Base-by-base conservation (phyloP, 345 rosid genomes). In the Eucalyptus erythrocorys region DNA sequence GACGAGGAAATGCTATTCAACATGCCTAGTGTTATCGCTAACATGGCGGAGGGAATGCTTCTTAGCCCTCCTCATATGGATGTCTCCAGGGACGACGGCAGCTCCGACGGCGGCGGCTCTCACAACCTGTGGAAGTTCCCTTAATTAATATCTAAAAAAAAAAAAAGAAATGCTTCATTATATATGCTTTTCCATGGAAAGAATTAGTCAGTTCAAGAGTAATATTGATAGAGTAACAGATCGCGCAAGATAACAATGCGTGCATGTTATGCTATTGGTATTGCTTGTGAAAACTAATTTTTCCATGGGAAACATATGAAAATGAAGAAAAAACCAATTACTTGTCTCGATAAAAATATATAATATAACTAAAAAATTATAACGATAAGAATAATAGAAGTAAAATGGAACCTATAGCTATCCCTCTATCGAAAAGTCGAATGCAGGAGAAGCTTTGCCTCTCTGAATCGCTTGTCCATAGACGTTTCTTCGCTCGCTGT, bases 1-100 rank as follows among this genome's bases (percentile, higher is more conserved):
- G 99, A 97, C 68, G 98, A 96, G 86, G 99, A 96, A 90, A 92
- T 97, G 96, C 91, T 96, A 88, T 97, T 97, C 64, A 94, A 96
- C 88, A 96, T 95, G 97, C 99, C 99, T 57, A 97, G 94, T 92
- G 88, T 96, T 84, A 91, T 96, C 48, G 91, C 88, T 87, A 94
- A 96, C 87, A 97, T 97, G 99, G 99, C 99, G 87, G 96, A 97
- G 94, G 99, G 99, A 87, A 96, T 97, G 99, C 97, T 97, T 89
- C 95, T 97, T 34, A 97, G 99, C 92, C 99, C 99, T 49, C 99
- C 99, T 88, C 96, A 94, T 66, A 88, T 92, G 88, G 88, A 87
- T 43, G 80, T 11, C 17, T 42, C 51, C 43, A 21, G 48, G 47
- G 34, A 49, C 3, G 86, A 87, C 43, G 61, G 49, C 16, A 8